Base-by-base conservation (phyloP, 1,284 basidiomycete species). In the Puccinia coronata region DNA sequence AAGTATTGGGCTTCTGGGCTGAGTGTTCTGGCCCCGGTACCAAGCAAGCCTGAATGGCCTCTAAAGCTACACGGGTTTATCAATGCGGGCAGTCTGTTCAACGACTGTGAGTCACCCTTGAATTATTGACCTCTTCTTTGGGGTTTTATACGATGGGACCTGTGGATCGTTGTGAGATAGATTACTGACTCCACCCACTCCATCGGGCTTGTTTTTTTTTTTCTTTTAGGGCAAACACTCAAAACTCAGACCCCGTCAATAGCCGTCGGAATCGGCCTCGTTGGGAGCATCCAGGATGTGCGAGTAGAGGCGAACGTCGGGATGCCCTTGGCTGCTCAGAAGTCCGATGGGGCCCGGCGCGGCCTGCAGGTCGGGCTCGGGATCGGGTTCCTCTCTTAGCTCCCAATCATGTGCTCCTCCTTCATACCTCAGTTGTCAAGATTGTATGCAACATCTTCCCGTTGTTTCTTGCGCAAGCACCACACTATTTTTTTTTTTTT, bases 361-460 rank as follows among this genome's bases (percentile, higher is more conserved):
- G 97, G 96, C 0, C 88, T 98, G 67, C 95, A 97, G 85, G 90
- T 98, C 34, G 96, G 97, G 2, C 90, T 99, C 82, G 97, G 96
- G 0, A 86, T 99, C 80, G 93, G 96, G 84, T 96, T 89, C 85
- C 81, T 89, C 79, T 89, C 72, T 78, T 75, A 47, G 72, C 9
- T 20, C 20, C 28, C 43, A 8, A 16, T 47, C 34, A 47, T 28
- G 6, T 53, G 14, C 57, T 8, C 59, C 34, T 63, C 34, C 34
- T 61, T 34, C 34, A 8, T 4, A 23, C n/a, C n/a, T n/a, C n/a
- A n/a, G n/a, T n/a, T n/a, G n/a, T n/a, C 49, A 12, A 20, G 23
- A 9, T 16, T 51, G 4, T 51, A 51, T 12, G 23, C 12, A 4
- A 51, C 12, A 51, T 51, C 8, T 14, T 4, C 23, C 49, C 12